Evolutionary conservation across 2,329 filamentous ascomycete genomes (phyloP).

Genomic region (Lasiodiplodia sp.): DNA sequence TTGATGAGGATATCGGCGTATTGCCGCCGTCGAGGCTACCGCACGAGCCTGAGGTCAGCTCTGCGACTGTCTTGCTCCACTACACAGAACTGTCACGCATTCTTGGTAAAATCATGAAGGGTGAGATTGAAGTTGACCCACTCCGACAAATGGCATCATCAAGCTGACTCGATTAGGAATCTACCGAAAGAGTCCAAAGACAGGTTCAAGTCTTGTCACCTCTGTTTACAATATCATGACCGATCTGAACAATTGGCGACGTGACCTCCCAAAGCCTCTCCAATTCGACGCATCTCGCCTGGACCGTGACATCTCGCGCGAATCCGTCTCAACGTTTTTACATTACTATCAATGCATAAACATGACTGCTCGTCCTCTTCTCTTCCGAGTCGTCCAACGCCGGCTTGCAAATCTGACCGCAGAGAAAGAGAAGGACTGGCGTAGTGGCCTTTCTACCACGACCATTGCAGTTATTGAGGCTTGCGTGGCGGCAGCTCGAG

Average conservation of each 20-base stretch:
- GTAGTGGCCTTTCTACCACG: conserved; percentile 55
- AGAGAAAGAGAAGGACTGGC: conserved; percentile 52
- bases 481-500: conserved; percentile 59
- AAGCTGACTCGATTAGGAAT: conserved; percentile 46
- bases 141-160: not conserved
- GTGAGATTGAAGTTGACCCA: not conserved
- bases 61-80: conserved; percentile 58
- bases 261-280: conserved; percentile 56
- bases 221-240: conserved; percentile 61
- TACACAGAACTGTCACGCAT: conserved; percentile 63
- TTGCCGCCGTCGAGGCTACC: conserved; percentile 46
- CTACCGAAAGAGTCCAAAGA: conserved; percentile 58
- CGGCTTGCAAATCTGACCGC: conserved; percentile 49
- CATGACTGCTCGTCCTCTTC: conserved; percentile 62
- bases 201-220: conserved; percentile 56
- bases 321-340: conserved; percentile 60
- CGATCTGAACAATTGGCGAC: conserved; percentile 59
- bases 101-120: conserved; percentile 55
- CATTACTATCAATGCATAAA: conserved; percentile 67
- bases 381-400: conserved; percentile 62
- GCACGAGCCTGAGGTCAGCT: conserved; percentile 51
- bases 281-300: conserved; percentile 58
- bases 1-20: conserved; percentile 62
- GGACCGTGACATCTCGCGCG: conserved; percentile 53
- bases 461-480: conserved; percentile 61